A percentile compares a stretch with the other conserved stretches of the same genome.
Evolutionary conservation across 148 eudicot genomes (phyloP).

Genomic region (Talinum fruticosum): DNA sequence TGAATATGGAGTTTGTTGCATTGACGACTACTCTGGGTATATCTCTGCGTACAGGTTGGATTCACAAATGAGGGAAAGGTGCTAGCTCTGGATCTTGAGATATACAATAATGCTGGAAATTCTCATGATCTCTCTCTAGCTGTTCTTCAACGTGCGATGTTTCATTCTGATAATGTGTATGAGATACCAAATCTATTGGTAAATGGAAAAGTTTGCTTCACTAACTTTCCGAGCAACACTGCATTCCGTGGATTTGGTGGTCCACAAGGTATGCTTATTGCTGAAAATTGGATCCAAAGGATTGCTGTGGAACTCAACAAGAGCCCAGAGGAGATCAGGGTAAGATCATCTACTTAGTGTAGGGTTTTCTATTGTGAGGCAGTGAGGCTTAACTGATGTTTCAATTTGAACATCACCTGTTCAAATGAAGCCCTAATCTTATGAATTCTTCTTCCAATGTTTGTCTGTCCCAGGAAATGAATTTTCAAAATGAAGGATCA

Average conservation of each 20-base stretch:
- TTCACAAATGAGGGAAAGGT: slow-evolving; percentile 81
- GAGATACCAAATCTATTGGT: slow-evolving; percentile 80
- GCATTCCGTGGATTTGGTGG: slow-evolving; percentile 99
- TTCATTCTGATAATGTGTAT: slow-evolving; percentile 90
- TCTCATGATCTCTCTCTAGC: slow-evolving; percentile 89
- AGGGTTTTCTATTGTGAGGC: neutral
- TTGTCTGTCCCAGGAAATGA: slow-evolving; percentile 61
- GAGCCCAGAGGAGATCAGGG: slow-evolving; percentile 91
- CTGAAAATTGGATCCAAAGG: slow-evolving; percentile 97
- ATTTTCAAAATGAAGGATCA: slow-evolving; percentile 76
- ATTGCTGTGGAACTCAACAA: slow-evolving; percentile 80
- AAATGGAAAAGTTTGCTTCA: slow-evolving; percentile 87
- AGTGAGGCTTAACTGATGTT: neutral
- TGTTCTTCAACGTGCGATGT: slow-evolving; percentile 94
- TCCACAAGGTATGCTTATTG: slow-evolving; percentile 95
- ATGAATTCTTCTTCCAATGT: neutral
- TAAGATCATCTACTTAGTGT: slow-evolving; percentile 24
- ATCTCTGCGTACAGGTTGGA: slow-evolving; percentile 60
- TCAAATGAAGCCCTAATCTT: neutral
- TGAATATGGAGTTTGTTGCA: neutral
- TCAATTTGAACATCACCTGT: neutral
- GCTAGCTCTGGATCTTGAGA: slow-evolving; percentile 86
- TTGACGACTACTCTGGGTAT: neutral
- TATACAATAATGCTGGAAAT: slow-evolving; percentile 90
- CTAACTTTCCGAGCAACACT: slow-evolving; percentile 90